Evolutionary conservation across 352 stramenopile species (phyloP).

Genomic region (Thalassiosira exigua): DNA sequence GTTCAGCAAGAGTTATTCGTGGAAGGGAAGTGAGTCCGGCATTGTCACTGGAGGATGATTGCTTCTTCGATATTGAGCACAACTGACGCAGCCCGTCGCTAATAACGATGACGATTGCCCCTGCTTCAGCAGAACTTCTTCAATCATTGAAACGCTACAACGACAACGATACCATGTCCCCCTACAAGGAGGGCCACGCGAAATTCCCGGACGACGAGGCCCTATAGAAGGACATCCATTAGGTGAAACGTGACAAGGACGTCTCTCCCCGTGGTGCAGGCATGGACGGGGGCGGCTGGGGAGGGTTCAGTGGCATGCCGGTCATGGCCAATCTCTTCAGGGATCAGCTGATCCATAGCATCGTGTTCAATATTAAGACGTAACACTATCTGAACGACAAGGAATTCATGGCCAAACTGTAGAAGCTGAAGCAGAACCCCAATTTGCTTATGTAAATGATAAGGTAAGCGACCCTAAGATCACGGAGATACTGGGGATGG

Average conservation of each 20-base stretch:
- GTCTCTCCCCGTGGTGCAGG: conserved; percentile 73
- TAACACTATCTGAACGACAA: conserved; percentile 91
- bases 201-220: conserved; percentile 92
- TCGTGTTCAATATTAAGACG: conserved; percentile 83
- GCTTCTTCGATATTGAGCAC: neutral
- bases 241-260: conserved; percentile 92
- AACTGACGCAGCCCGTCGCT: no score
- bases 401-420: conserved; percentile 90
- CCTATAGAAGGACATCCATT: conserved; percentile 91
- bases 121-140: conserved; percentile 87
- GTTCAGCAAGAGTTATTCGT: conserved; percentile 97
- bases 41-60: neutral
- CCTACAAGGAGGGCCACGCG: conserved; percentile 88
- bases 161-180: conserved; percentile 86
- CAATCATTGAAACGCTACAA: conserved; percentile 92
- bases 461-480: conserved; percentile 82
- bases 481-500: conserved; percentile 85
- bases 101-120: neutral
- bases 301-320: conserved; percentile 57
- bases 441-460: conserved; percentile 82
- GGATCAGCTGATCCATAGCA: conserved; percentile 92
- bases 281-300: conserved; percentile 66
- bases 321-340: conserved; percentile 93
- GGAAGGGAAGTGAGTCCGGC: conserved; percentile 88
- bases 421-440: conserved; percentile 85